Evolutionary conservation across 75 land plant species (phyloP), one percentile per base, ranked within the genome.

Genomic region (Cupressus sempervirens): DNA sequence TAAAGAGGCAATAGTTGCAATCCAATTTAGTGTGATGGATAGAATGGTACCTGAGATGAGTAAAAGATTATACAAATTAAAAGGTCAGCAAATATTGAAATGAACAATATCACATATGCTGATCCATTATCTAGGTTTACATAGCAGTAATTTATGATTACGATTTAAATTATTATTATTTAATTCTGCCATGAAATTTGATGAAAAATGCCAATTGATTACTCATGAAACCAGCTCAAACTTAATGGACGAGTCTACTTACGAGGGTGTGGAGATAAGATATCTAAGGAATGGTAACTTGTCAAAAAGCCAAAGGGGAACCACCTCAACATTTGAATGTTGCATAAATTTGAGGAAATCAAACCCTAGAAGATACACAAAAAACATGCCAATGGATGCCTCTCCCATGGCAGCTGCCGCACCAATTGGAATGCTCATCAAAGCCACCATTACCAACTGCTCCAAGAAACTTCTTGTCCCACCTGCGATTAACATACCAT

Each of bases 1-100:
- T 89, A 84, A 90, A 90, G 1, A 90, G 88, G 53, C 86, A 86
- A 56, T 90, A 90, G 67, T 90, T 90, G 14, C 91, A 86, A 41
- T 90, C 56, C 14, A 86, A 58, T 30, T 83, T 84, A 12, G 80
- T 77, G 75, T 90, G 91, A 58, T 90, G 91, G 62, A 89, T 30
- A 16, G 86, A 81, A 67, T 90, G 91, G 83, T 89, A 90, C 88
- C 90, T 90, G 88, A 30, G 30, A 20, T 77, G 53, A 50, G 53
- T 38, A 12, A 12, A 13, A 50, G 3, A 50, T 11, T 50, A 11
- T 50, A 50, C 15, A 50, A 50, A 50, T 50, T 50, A 50, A 50
- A 50, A 50, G 15, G 15, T 11, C 53, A 12, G 15, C 12, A 50
- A 50, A 12, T 50, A 50, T 50, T 50, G 53, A 50, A 50, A 50